Percentiles rank a stretch among this genome's conserved stretches.
Evolutionary conservation across 2,329 filamentous ascomycete species (phyloP).

Genomic region (Atkinsonella hypoxylon): DNA sequence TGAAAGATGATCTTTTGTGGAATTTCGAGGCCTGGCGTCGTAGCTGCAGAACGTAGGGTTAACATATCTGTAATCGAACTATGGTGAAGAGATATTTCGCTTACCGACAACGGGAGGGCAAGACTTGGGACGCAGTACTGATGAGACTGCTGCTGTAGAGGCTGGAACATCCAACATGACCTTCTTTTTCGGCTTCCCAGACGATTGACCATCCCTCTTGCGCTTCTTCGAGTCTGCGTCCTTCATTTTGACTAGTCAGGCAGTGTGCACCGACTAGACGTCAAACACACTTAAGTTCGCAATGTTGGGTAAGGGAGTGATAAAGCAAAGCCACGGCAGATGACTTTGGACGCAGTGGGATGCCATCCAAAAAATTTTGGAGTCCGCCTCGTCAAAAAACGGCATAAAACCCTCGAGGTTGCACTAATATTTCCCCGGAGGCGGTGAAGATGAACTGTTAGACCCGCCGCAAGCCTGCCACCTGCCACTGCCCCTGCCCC

Average conservation of each 20-base stretch:
- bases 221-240: conserved; percentile 36
- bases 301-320: not conserved
- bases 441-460: conserved; percentile 13
- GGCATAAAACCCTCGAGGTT: conserved; percentile 15
- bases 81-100: not conserved
- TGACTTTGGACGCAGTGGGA: conserved; percentile 11
- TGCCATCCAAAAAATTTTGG: conserved; percentile 18
- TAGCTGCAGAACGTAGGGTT: conserved; percentile 15
- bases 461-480: conserved; percentile 1
- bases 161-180: conserved; percentile 32
- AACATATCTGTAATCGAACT: not conserved
- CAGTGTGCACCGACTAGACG: not conserved
- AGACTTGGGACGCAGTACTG: conserved; percentile 31
- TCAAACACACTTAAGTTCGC: not conserved
- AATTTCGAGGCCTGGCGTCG: conserved; percentile 24
- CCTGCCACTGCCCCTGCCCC: not conserved
- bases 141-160: conserved; percentile 31
- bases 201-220: conserved; percentile 34
- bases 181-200: conserved; percentile 37
- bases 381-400: conserved; percentile 6
- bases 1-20: conserved; percentile 30
- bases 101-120: conserved; percentile 43
- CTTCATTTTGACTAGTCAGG: conserved; percentile 23
- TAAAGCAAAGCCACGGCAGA: not conserved
- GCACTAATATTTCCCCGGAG: conserved; percentile 17